phyloP scores from a whole-genome alignment of 2,329 filamentous ascomycete species.

The Byssochlamys sp. region DNA sequence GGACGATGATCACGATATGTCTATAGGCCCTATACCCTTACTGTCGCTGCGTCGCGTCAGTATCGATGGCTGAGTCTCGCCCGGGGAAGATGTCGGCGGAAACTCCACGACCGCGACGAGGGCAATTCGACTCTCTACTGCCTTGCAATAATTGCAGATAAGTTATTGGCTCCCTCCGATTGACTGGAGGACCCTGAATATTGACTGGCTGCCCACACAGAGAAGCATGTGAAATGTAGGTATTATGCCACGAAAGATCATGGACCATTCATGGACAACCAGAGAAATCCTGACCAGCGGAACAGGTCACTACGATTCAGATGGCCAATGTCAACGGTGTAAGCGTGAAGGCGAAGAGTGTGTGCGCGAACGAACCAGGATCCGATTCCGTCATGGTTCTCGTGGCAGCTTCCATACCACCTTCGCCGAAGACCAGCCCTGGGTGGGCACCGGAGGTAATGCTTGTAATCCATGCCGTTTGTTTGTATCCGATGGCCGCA shows the following conservation, averaged over 20 bases:
- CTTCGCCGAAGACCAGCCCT: constrained; percentile 23
- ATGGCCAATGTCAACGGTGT: not conserved
- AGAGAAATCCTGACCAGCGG: not conserved
- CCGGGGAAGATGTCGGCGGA: not conserved
- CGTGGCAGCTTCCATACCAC: constrained; percentile 21
- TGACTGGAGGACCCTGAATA: not conserved
- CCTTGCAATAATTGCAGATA: not conserved
- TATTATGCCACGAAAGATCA: not conserved
- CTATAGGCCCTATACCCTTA: not conserved
- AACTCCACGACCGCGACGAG: not conserved
- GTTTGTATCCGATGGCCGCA: not conserved
- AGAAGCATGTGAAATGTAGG: not conserved
- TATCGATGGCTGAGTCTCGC: not conserved
- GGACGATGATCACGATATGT: not conserved
- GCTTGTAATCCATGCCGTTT: constrained; percentile 1
- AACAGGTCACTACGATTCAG: not conserved
- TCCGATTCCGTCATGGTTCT: constrained; percentile 23
- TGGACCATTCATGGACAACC: not conserved
- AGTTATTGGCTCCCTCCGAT: not conserved
- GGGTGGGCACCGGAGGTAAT: constrained; percentile 21
- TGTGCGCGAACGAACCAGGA: not conserved
- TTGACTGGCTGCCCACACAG: not conserved
- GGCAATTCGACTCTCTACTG: not conserved
- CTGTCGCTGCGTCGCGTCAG: not conserved
- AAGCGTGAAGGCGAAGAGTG: not conserved